Evolutionary conservation across 306 rosid species (phyloP), one percentile per base, ranked within the genome.

Genomic region (Abrus precatorius): DNA sequence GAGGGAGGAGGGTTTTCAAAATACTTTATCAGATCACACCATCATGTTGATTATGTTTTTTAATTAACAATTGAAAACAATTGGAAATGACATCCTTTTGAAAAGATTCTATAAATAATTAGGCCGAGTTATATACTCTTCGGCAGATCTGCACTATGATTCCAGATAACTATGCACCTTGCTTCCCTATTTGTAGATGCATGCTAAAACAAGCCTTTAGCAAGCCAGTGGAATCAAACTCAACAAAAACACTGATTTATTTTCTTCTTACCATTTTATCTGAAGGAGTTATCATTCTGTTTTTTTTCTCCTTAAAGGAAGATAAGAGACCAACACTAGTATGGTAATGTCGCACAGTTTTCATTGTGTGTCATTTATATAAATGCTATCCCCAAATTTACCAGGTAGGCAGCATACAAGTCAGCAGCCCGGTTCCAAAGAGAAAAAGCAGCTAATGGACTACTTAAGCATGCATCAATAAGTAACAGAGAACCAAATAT

Each of bases 51-150:
- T 74, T 65, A 41, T 54, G 9, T 32, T 49, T 49, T 64, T 74
- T 20, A 7, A 52, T 38, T 52, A 32, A 11, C 44, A 53, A 47
- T 9, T n/a, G 9, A 50, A 64, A 50, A 20, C 10, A 20, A 64
- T 14, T 53, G 12, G 60, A 62, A 43, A 30, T 0, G 63, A 53
- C 49, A 41, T 61, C 27, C 5, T 29, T 72, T 47, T 30, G 10
- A 20, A 53, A 64, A 14, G 9, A 7, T 32, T 64, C 48, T 1
- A 14, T 33, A 50, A 50, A 47, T 41, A 62, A 12, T 36, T 27
- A 12, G 10, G 73, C 50, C 34, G 78, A 65, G 55, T 43, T 72
- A 50, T 29, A 48, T 61, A 80, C 64, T 62, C 59, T 28, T 50
- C 55, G 72, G 20, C 59, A 63, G 50, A 29, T 40, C 14, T 50